Conservation (phyloP, 345 rosid genomes). For the Citrus sinensis region DNA sequence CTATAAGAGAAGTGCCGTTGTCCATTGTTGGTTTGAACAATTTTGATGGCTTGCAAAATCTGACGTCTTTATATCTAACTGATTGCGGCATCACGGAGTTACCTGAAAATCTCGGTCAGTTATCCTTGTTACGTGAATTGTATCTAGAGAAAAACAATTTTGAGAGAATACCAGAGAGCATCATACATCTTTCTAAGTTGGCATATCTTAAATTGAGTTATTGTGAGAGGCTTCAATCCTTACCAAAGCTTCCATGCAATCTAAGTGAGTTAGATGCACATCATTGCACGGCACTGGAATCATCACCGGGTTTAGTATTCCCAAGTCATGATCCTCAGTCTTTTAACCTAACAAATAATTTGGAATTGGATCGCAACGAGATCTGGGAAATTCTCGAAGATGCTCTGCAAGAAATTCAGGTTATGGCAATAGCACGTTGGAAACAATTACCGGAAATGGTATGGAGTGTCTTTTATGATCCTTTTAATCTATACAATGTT, state of each 20-base stretch:
- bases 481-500: neutral
- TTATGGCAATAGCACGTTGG: neutral
- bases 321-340: neutral
- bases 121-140: too few relatives aligned
- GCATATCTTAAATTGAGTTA: conserved; percentile 3
- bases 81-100: conserved; percentile 24
- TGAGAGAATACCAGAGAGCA: too few relatives aligned
- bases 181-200: conserved; percentile 26
- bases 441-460: too few relatives aligned
- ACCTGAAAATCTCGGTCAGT: too few relatives aligned
- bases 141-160: too few relatives aligned
- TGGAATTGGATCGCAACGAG: neutral
- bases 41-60: conserved; percentile 18
- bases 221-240: conserved; percentile 30
- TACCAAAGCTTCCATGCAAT: conserved; percentile 9
- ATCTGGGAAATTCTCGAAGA: neutral
- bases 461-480: too few relatives aligned
- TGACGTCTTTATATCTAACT: conserved; percentile 23
- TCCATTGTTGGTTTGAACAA: neutral
- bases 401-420: too few relatives aligned
- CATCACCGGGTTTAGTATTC: conserved; percentile 9
- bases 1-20: too few relatives aligned
- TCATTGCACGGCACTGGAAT: too few relatives aligned
- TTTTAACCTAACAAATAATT: conserved; percentile 16
- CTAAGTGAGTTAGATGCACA: too few relatives aligned